Conservation (phyloP, 176 grass and related monocot species). For the Paspalum vaginatum region DNA sequence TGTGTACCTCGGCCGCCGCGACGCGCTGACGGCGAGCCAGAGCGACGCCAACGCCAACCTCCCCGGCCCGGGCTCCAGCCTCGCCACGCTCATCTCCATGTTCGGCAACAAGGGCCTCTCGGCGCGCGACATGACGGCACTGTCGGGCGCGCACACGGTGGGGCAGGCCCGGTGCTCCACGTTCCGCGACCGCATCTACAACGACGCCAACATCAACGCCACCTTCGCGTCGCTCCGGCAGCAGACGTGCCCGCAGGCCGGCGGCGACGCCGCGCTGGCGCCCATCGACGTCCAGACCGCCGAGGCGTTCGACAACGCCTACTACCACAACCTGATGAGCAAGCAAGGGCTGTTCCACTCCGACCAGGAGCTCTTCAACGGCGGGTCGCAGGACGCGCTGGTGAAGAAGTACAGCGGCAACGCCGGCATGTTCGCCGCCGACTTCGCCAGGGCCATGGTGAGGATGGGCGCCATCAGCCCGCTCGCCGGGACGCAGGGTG, state of each 20-base stretch:
- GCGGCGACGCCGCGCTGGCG: constrained; percentile 43
- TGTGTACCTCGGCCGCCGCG: constrained; percentile 59
- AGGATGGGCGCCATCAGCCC: constrained; percentile 65
- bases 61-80: constrained; percentile 44
- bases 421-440: constrained; percentile 26
- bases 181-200: constrained; percentile 63
- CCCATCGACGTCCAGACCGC: constrained; percentile 62
- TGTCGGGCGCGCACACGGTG: constrained; percentile 77
- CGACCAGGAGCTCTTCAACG: constrained; percentile 70
- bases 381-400: constrained; percentile 63
- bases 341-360: constrained; percentile 57
- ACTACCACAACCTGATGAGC: constrained; percentile 55
- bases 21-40: constrained; percentile 68
- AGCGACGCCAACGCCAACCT: constrained; percentile 68
- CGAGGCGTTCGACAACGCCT: constrained; percentile 62
- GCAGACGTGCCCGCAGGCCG: constrained; percentile 59
- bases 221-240: constrained; percentile 49
- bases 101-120: constrained; percentile 58
- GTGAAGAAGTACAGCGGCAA: constrained; percentile 54
- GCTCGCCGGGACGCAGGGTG: constrained; percentile 40
- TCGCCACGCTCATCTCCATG: constrained; percentile 45
- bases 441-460: constrained; percentile 73
- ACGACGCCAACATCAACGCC: constrained; percentile 54
- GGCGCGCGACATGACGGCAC: constrained; percentile 66
- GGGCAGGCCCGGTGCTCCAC: constrained; percentile 57